A percentile compares a stretch with the other conserved stretches of the same genome.
Conservation (phyloP, 371 early-diverging fungal genomes). For the Capillidium heterosporum region DNA sequence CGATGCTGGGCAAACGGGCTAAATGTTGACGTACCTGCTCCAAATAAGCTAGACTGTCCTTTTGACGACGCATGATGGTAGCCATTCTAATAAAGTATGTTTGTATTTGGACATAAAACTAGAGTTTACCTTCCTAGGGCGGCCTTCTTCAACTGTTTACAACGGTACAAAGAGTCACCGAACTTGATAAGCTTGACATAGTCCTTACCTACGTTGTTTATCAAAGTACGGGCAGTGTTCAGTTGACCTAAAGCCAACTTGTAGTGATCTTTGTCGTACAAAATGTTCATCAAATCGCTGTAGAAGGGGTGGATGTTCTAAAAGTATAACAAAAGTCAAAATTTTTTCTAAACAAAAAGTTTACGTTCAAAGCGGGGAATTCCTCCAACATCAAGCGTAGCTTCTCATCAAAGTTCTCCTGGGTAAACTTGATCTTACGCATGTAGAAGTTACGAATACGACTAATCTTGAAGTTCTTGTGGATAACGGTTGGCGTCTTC, state of each 20-base stretch:
- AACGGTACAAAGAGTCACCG: constrained; percentile 98
- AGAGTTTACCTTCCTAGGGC: constrained; percentile 66
- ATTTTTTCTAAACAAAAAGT: constrained; percentile 8
- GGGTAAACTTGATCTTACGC: constrained; percentile 99
- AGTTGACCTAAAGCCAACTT: constrained; percentile 99
- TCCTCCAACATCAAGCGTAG: constrained; percentile 83
- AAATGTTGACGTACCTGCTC: constrained; percentile 99
- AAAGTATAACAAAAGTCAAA: background rate
- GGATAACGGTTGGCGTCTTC: constrained; percentile 98
- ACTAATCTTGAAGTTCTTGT: constrained; percentile 86
- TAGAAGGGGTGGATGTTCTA: constrained; percentile 99
- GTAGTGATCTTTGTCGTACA: constrained; percentile 99
- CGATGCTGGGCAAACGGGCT: constrained; percentile 93
- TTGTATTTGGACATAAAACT: background rate
- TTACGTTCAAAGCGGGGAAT: constrained; percentile 97
- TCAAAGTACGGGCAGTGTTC: constrained; percentile 91
- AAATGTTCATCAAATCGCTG: constrained; percentile 99
- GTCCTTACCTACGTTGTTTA: constrained; percentile 94
- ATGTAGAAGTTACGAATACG: constrained; percentile 99
- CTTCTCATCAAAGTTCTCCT: constrained; percentile 94
- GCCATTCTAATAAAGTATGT: constrained; percentile 61
- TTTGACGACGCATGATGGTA: constrained; percentile 98
- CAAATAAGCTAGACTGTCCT: constrained; percentile 93
- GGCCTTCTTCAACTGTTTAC: constrained; percentile 99
- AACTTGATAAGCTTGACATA: constrained; percentile 97